These are phyloP conservation scores for Ailanthus altissimus DNA, from an alignment of 345 rosid genomes.

Conservation along the genomic window DNA sequence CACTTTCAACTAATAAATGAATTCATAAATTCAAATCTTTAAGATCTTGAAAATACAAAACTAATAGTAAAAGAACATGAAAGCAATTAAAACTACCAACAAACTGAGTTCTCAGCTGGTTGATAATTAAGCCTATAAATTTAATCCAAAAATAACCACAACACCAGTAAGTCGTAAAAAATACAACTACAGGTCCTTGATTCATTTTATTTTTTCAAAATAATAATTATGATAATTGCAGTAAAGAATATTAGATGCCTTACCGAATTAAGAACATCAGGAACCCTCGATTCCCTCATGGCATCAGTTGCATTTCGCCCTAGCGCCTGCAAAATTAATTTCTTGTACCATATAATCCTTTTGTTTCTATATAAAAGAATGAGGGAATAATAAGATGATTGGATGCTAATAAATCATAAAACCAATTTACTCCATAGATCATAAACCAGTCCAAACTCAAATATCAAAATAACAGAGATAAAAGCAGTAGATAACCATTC, in stretches of 20 bases:
- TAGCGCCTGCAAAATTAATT: constrained; percentile 49
- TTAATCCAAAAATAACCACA: too few relatives aligned
- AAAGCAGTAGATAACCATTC: constrained; percentile 47
- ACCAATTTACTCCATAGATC: neutral
- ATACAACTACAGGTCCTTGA: neutral
- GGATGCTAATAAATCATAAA: neutral
- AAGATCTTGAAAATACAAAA: neutral
- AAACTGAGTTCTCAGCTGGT: too few relatives aligned
- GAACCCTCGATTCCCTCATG: constrained; percentile 74
- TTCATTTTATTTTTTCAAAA: neutral
- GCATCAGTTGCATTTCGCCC: constrained; percentile 62
- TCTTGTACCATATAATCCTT: neutral
- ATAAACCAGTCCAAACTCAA: constrained; percentile 6
- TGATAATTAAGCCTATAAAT: too few relatives aligned
- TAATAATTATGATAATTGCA: neutral
- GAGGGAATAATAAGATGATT: neutral
- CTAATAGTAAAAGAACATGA: neutral
- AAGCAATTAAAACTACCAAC: neutral
- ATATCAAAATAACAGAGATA: constrained; percentile 11
- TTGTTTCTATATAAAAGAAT: neutral
- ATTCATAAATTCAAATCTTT: neutral
- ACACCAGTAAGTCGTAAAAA: neutral
- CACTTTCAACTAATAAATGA: neutral
- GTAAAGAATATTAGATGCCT: constrained; percentile 12
- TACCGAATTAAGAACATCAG: constrained; percentile 54